These are phyloP conservation scores for Penicillium verrucosum DNA, from an alignment of 2,329 filamentous ascomycete species.

Conservation along the genomic window DNA sequence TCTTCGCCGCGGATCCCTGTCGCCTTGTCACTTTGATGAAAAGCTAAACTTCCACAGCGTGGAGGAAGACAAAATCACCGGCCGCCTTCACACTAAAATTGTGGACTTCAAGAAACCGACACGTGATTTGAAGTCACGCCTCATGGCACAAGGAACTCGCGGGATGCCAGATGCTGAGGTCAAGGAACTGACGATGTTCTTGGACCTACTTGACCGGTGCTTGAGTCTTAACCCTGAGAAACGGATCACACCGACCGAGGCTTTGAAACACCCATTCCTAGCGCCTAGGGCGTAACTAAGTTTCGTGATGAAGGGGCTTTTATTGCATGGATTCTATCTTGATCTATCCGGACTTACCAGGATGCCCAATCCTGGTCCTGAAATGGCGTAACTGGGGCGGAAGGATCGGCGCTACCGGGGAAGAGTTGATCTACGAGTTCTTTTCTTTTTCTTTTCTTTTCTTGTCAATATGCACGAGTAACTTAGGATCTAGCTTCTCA, in stretches of 20 bases:
- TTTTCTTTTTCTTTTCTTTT: background rate
- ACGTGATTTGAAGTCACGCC: conserved; percentile 74
- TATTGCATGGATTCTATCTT: background rate
- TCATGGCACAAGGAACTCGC: conserved; percentile 67
- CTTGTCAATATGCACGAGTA: background rate
- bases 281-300: conserved; percentile 37
- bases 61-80: conserved; percentile 82
- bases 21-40: conserved; percentile 77
- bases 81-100: conserved; percentile 61
- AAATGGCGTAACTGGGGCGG: background rate
- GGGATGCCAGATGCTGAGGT: conserved; percentile 71
- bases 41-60: conserved; percentile 78
- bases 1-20: conserved; percentile 75
- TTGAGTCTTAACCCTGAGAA: conserved; percentile 89
- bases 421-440: background rate
- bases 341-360: background rate
- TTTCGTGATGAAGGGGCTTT: background rate
- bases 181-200: conserved; percentile 76
- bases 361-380: background rate
- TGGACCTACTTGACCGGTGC: conserved; percentile 84
- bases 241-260: conserved; percentile 80
- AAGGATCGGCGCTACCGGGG: background rate
- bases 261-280: conserved; percentile 87
- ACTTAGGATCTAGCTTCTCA: background rate
- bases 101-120: conserved; percentile 63